phyloP scores from a whole-genome alignment of 225 moss, liverwort and hornwort species.

The Bryoerythrophyllum caledonicum region DNA sequence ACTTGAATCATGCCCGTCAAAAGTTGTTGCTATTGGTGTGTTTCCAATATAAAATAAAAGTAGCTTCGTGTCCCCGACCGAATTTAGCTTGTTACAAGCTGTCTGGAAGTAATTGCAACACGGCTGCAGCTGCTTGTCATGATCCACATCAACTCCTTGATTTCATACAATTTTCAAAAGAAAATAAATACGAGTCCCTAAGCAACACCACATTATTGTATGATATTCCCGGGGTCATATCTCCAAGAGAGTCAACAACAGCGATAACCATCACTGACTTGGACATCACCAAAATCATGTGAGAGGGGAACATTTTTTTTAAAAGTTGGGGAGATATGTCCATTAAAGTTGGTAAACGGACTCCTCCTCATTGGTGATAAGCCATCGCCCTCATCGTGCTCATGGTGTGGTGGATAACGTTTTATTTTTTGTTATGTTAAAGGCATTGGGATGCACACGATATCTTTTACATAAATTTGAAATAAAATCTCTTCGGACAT shows the following conservation, averaged over 20 bases:
- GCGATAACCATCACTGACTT: constrained; percentile 13
- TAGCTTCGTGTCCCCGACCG: background rate
- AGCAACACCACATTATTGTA: no score
- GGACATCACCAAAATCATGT: background rate
- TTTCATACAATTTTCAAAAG: background rate
- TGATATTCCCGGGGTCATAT: background rate
- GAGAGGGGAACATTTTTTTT: background rate
- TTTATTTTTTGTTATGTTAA: background rate
- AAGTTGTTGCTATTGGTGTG: constrained; percentile 12
- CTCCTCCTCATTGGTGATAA: background rate
- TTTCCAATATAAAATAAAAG: constrained; percentile 9
- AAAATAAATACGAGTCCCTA: no score
- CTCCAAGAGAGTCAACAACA: background rate
- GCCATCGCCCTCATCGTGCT: background rate
- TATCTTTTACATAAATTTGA: no score
- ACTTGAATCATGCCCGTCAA: constrained; percentile 30
- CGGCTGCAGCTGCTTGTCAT: background rate
- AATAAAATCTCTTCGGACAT: background rate
- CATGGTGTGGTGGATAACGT: constrained; percentile 11
- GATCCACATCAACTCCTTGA: background rate
- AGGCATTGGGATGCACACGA: background rate
- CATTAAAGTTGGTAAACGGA: background rate
- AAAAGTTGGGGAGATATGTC: background rate
- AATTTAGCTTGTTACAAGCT: constrained; percentile 28
- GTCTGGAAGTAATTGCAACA: no score